Evolutionary conservation across 2,329 filamentous ascomycete genomes (phyloP).

Genomic region (Cercospora canescens): DNA sequence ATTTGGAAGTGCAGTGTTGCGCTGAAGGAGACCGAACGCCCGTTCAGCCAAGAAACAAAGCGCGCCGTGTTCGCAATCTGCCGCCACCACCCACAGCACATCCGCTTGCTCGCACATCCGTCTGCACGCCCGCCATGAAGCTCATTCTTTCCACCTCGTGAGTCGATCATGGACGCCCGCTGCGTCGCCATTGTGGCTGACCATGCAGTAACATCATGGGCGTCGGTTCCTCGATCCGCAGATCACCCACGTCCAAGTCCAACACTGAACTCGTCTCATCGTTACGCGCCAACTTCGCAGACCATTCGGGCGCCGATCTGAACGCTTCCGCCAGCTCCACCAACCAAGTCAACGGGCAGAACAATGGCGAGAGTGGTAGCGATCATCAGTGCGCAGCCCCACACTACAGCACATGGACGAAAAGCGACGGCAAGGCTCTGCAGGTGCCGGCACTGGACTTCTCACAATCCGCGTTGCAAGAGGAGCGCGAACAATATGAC

Average conservation of each 20-base stretch:
- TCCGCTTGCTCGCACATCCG: background rate
- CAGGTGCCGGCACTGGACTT: constrained; percentile 74
- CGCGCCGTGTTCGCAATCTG: constrained; percentile 4
- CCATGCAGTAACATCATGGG: constrained; percentile 75
- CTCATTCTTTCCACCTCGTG: constrained; percentile 85
- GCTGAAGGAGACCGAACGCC: background rate
- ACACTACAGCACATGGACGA: constrained; percentile 65
- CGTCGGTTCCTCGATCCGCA: constrained; percentile 78
- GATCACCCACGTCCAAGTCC: constrained; percentile 74
- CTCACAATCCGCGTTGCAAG: constrained; percentile 68
- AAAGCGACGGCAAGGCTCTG: constrained; percentile 55
- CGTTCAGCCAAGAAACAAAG: constrained; percentile 4
- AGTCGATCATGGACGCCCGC: constrained; percentile 36
- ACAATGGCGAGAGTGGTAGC: constrained; percentile 17
- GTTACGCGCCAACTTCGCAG: constrained; percentile 74
- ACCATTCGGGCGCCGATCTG: constrained; percentile 23
- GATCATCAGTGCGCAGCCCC: constrained; percentile 24
- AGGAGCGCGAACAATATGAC: constrained; percentile 84
- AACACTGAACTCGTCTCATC: constrained; percentile 92
- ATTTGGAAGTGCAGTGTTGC: background rate
- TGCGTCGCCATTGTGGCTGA: constrained; percentile 23
- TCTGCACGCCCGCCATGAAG: constrained; percentile 58
- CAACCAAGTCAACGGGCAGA: constrained; percentile 13
- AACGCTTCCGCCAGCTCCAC: constrained; percentile 8
- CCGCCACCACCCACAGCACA: background rate